Percentiles rank a stretch among this genome's conserved stretches.
Conservation (phyloP, 768 basidiomycete species). For the Tricholoma bakamatsutake region DNA sequence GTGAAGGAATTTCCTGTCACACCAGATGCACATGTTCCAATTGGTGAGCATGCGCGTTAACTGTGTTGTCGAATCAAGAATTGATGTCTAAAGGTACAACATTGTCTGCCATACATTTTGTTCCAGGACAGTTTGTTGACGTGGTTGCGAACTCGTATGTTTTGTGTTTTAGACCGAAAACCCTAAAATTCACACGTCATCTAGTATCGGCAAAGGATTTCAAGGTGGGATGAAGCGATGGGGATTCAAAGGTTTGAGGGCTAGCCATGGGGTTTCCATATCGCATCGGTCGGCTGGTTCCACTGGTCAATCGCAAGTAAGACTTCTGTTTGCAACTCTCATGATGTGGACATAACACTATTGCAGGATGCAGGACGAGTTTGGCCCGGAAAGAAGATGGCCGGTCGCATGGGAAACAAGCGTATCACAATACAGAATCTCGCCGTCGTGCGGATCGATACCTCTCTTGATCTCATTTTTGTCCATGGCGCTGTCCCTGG, state of each 20-base stretch:
- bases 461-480: conserved; percentile 79
- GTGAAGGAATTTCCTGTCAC: conserved; percentile 89
- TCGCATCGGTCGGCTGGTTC: conserved; percentile 92
- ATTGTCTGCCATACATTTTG: conserved; percentile 89
- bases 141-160: conserved; percentile 86
- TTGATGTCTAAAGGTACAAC: conserved; percentile 61
- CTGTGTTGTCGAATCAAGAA: not conserved
- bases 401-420: conserved; percentile 85
- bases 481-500: conserved; percentile 92
- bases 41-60: conserved; percentile 54
- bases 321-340: conserved; percentile 10
- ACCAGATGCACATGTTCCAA: conserved; percentile 81
- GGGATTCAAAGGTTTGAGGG: conserved; percentile 86
- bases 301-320: conserved; percentile 91
- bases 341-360: not conserved
- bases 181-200: not conserved
- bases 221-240: conserved; percentile 96
- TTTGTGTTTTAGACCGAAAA: not conserved
- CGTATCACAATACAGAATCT: conserved; percentile 86
- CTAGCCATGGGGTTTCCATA: conserved; percentile 93
- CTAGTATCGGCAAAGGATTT: conserved; percentile 94
- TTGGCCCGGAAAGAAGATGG: conserved; percentile 98
- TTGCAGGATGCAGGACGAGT: conserved; percentile 91
- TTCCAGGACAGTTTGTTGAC: conserved; percentile 95
- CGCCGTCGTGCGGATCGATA: conserved; percentile 83